Base-by-base conservation (phyloP, 2,329 filamentous ascomycete species). In the Drechslerella dactyloides region DNA sequence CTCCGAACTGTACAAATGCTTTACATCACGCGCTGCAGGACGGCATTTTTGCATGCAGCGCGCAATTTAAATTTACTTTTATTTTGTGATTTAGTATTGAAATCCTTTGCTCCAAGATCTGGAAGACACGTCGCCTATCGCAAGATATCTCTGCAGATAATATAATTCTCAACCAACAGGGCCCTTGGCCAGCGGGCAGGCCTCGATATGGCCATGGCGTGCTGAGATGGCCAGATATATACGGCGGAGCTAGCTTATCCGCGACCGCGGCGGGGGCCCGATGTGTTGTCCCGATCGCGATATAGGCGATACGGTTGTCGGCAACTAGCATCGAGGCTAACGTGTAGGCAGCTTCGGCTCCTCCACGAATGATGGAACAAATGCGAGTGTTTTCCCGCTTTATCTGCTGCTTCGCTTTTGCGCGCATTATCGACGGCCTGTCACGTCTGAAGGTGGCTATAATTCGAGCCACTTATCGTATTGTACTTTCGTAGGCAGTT, bases 81-180 rank as follows among this genome's bases (percentile, higher is more conserved):
- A 21, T 5, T 48, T 48, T 23, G 8, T 23, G 15, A 15, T 48
- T 23, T 8, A 33, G 3, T 33, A 33, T 8, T n/a, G n/a, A n/a
- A 33, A 33, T 33, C 8, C 27, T 33, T 33, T 33, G 27, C 59
- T 51, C 59, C 58, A 70, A 60, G 66, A 70, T 70, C 58, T 63
- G 37, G 44, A 23, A 70, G 59, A 70, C 66, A 70, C 66, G 59
- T 70, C 66, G 66, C 59, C 66, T 70, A 70, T 70, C 44, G 44
- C 44, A 17, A 48, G n/a, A 48, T 48, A 15, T 48, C 17, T 3
- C 19, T 48, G 44, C 44, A 48, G 19, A 19, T 48, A 5, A 48
- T 48, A 33, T 33, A 33, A 33, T 33, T 4, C 8, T 8, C 8
- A 33, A 4, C 27, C 17, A 21, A 48, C 44, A 48, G 17, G 44